Base-by-base conservation (phyloP, 2,329 filamentous ascomycete species). In the Triangularia verruculosa region DNA sequence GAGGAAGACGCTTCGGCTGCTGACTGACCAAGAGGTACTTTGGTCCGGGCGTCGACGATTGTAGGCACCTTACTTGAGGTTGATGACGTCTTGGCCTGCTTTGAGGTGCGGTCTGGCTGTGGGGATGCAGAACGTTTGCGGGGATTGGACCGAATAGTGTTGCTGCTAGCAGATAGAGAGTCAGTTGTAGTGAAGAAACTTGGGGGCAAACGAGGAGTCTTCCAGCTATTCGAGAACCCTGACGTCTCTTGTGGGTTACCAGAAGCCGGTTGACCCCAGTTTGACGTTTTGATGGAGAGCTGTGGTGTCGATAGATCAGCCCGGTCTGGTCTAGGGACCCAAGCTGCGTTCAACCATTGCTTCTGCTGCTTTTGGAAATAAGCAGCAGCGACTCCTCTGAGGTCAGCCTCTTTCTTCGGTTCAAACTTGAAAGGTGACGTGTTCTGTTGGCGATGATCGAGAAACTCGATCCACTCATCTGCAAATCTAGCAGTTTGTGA, bases 391-490 rank as follows among this genome's bases (percentile, higher is more conserved):
- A 30, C n/a, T 12, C 28, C 56, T 30, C 57, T 34, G 17, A 69
- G 51, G 15, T 34, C 15, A 2, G 59, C 51, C 15, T 66, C 62
- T n/a, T 39, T n/a, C 1, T 62, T 34, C 3, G 55, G 54, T 11
- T 27, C 13, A 17, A 27, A 15, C n/a, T 47, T 17, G 39, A 20
- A 47, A 20, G 13, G 6, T 6, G 39, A 47, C 17, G n/a, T 58
- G 27, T 25, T 32, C 32, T 15, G 30, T 12, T 12, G 4, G 20
- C 39, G 22, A 1, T 32, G 39, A 47, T 70, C 67, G 2, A 70
- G 39, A 39, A 68, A 68, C 2, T 61, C 65, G 34, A 69, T 70
- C 69, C 69, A 70, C 6, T 61, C 61, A 55, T 70, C 69, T 17
- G 59, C 69, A 24, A 68, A 68, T 25, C 59, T 61, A 3, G 66